Evolutionary conservation across 2,329 filamentous ascomycete genomes (phyloP).

Genomic region (Nothopassalora personata): DNA sequence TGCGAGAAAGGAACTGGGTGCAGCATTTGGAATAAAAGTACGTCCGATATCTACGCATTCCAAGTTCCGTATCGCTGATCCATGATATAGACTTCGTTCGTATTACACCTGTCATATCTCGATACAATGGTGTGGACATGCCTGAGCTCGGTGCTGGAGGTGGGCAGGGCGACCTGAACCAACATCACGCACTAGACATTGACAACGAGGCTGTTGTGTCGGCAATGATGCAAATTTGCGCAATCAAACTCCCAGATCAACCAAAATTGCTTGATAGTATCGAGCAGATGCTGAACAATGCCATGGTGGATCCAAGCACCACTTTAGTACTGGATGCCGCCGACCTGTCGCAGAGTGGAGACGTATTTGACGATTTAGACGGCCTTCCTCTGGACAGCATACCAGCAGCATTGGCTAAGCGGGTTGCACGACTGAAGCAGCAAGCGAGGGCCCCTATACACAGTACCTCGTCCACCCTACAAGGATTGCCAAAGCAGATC

Average conservation of each 20-base stretch:
- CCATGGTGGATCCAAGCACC: conserved; percentile 16
- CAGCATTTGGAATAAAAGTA: conserved; percentile 39
- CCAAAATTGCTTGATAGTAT: conserved; percentile 34
- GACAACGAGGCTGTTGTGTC: conserved; percentile 45
- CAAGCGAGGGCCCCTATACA: conserved; percentile 11
- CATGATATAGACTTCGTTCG: conserved; percentile 52
- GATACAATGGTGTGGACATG: conserved; percentile 51
- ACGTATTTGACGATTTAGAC: conserved; percentile 48
- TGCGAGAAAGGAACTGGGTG: conserved; percentile 72
- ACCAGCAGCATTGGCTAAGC: conserved; percentile 29
- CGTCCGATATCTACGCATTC: background rate
- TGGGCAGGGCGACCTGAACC: conserved; percentile 68
- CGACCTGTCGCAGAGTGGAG: conserved; percentile 13
- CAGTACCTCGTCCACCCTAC: background rate
- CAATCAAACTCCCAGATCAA: conserved; percentile 33
- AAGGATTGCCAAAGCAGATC: conserved; percentile 26
- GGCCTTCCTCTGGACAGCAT: conserved; percentile 30
- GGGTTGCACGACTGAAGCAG: conserved; percentile 21
- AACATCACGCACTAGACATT: conserved; percentile 61
- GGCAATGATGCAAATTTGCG: conserved; percentile 51
- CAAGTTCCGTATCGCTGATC: conserved; percentile 29
- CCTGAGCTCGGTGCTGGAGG: conserved; percentile 73
- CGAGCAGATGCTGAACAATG: conserved; percentile 31
- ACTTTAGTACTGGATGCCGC: conserved; percentile 22
- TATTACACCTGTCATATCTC: conserved; percentile 73